Conservation (phyloP, 257 asterid genomes). For the Sherardia arvensis region DNA sequence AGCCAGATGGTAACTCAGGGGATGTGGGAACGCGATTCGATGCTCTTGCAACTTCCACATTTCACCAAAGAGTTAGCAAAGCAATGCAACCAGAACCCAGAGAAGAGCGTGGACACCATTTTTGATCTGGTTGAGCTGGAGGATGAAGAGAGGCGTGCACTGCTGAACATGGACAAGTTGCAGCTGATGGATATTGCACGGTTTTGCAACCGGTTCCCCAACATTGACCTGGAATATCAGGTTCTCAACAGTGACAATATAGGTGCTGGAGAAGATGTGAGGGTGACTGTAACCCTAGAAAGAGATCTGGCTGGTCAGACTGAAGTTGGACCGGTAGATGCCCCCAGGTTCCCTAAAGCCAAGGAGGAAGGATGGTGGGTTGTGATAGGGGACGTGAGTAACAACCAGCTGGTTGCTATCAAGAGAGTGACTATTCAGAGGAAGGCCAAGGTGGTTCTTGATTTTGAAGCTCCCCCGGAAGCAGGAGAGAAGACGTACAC, state of each 20-base stretch:
- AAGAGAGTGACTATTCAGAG: slow-evolving; percentile 33
- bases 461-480: slow-evolving; percentile 30
- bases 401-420: slow-evolving; percentile 31
- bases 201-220: slow-evolving; percentile 33
- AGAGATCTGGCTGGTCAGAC: slow-evolving; percentile 32
- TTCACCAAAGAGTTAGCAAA: slow-evolving; percentile 37
- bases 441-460: slow-evolving; percentile 25
- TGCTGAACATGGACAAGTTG: slow-evolving; percentile 29
- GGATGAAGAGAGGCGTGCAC: slow-evolving; percentile 31
- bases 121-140: slow-evolving; percentile 37
- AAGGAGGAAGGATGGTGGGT: slow-evolving; percentile 48
- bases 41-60: slow-evolving; percentile 35
- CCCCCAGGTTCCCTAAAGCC: slow-evolving; percentile 29
- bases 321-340: slow-evolving; percentile 34
- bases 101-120: slow-evolving; percentile 27
- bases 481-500: slow-evolving; percentile 23
- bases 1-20: slow-evolving; percentile 42
- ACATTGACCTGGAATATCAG: slow-evolving; percentile 29
- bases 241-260: slow-evolving; percentile 19
- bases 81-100: slow-evolving; percentile 32
- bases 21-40: slow-evolving; percentile 35
- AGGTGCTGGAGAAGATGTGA: slow-evolving; percentile 15
- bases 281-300: slow-evolving; percentile 17
- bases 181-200: slow-evolving; percentile 33
- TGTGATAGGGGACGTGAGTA: slow-evolving; percentile 30